Evolutionary conservation across 371 early-diverging fungal species (phyloP), one percentile per base, ranked within the genome.

Genomic region (Mycotypha africana): DNA sequence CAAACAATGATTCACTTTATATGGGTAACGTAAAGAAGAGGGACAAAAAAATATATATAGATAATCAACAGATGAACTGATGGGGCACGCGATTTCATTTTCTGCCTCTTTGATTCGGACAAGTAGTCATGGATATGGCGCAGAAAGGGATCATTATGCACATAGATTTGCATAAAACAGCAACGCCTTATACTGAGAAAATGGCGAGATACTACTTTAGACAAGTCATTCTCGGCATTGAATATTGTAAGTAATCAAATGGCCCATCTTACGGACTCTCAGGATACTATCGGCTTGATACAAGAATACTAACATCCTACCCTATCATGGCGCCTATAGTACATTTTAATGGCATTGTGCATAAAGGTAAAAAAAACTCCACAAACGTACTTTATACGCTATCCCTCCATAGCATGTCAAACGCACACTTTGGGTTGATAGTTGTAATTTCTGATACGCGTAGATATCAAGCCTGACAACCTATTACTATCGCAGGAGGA

Each of bases 401-500:
- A n/a, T n/a, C n/a, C n/a, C n/a, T n/a, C n/a, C n/a, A n/a, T n/a
- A n/a, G n/a, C n/a, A n/a, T n/a, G n/a, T n/a, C 10, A 33, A 8
- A 38, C 7, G 28, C 17, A 39, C 32, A 36, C 16, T 42, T n/a
- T 28, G 20, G 22, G 31, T 39, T 39, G 19, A 21, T 23, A n/a
- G 14, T 24, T 37, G 34, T 43, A n/a, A 24, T 17, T 26, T 14
- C 8, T 11, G 42, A 14, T 21, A n/a, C 23, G 2, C 30, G 2
- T 53, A 67, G 93, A 98, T 63, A 85, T 99, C 56, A 99, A 99
- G 70, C 99, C 99, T 6, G 97, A 96, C 53, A 99, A 99, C 60
- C 67, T 99, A 49, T 79, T 99, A n/a, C 64, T 97, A n/a, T 80
- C 86, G 1, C 60, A 61, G 23, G 85, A 92, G 53, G 86, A 86